Base-by-base conservation (phyloP, 2,329 filamentous ascomycete species). In the Penicillium nordicum region DNA sequence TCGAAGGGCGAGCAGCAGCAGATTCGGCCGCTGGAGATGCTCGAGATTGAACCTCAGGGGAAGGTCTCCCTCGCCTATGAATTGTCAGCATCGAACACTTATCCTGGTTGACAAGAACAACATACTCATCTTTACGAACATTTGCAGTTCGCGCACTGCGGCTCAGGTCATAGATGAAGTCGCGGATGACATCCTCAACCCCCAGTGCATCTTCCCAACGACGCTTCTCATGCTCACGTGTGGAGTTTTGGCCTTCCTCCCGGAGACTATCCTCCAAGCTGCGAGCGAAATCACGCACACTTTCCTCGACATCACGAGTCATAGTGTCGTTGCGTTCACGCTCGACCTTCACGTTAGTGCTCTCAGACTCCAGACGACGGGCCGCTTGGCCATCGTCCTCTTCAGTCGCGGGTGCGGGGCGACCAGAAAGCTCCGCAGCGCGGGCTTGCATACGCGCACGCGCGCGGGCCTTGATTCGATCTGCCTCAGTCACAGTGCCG, bases 391-490 rank as follows among this genome's bases (percentile, higher is more conserved):
- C 82, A 61, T 92, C 88, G 62, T 95, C 90, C 58, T 87, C 83
- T 44, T 78, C 79, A 2, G 79, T 74, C 37, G 90, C 86, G 45
- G 86, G 80, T 42, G 88, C 78, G 70, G 92, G 92, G 74, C 88
- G 91, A 55, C 94, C 94, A 23, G 92, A 91, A 61, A 99, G 78
- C 18, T 94, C 93, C 54, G 94, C 94, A 64, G 94, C 92, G 57
- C 94, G 88, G 69, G 96, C 92, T 77, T 97, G 93, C 94, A 99
- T 99, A 86, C 97, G 96, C 38, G 93, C 93, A 77, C 92, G 96
- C 32, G 94, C 93, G 64, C 92, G 86, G 36, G 94, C 94, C 79
- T 97, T 97, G 63, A 97, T 84, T 52, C 93, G 86, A 75, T 99
- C 94, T 4, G 91, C 89, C 75, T 99, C 94, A 0, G 94, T 99